Evolutionary conservation across 371 early-diverging fungal genomes (phyloP), one percentile per base, ranked within the genome.

Genomic region (Coemansia sp.): DNA sequence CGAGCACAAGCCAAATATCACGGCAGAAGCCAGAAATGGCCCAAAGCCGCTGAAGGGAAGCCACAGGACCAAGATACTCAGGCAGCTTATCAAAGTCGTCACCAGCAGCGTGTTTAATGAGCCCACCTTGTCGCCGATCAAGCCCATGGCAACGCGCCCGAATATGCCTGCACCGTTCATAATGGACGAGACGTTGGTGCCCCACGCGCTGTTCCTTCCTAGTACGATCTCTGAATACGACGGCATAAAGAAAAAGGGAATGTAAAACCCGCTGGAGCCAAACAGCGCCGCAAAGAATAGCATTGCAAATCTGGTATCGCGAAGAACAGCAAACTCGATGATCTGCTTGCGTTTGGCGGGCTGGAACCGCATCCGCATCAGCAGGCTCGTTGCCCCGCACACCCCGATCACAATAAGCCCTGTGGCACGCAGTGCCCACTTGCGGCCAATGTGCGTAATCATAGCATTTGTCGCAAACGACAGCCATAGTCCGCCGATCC

Each of bases 401-500:
- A 77, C 49, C 8, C 57, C 66, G 5, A 61, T 56, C 31, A 60
- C 54, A n/a, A 71, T 38, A 3, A 75, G 47, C 1, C 69, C 83
- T 32, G 66, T 61, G 18, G 79, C 70, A 31, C 83, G 75, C 60
- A 80, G 55, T 0, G 79, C 58, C 75, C 77, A 75, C 10, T 55
- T 18, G 16, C 61, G 55, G 8, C 80, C 81, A n/a, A 77, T 5
- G 10, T 48, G 54, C 24, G 39, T 55, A n/a, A 78, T 66, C 42
- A 80, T 63, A 5, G 50, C 46, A 2, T 55, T 70, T 1, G 66
- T 66, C 3, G 82, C 47, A 34, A 76, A 66, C 32, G 80, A 64
- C 12, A 84, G 55, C 34, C 72, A 69, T n/a, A 83, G 58, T 1
- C 83, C 83, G 34, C 84, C 84, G 24, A 83, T 47, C 0, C 84